These are phyloP conservation scores for Aspergillus sp. DNA, from an alignment of 2,329 filamentous ascomycete species.

Conservation along the genomic window DNA sequence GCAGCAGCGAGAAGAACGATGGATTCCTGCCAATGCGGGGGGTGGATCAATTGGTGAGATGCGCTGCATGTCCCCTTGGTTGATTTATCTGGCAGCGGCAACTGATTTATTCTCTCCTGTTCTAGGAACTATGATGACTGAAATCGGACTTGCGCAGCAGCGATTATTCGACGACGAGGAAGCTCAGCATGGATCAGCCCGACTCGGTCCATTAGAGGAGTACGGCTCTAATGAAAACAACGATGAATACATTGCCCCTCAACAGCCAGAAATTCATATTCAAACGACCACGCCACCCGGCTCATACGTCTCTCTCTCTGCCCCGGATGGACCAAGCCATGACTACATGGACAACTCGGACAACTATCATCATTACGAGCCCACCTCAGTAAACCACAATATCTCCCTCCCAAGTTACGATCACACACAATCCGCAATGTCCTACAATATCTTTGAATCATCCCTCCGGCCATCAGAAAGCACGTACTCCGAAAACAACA, in stretches of 20 bases:
- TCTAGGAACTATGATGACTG: slow-evolving; percentile 33
- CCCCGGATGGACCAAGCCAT: slow-evolving; percentile 12
- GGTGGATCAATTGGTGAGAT: slow-evolving; percentile 33
- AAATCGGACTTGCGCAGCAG: slow-evolving; percentile 35
- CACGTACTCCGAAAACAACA: slow-evolving; percentile 7
- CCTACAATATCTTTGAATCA: slow-evolving; percentile 27
- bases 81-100: not conserved
- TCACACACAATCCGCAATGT: slow-evolving; percentile 11
- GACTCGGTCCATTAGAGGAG: not conserved
- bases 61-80: not conserved
- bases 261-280: not conserved
- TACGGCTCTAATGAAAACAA: not conserved
- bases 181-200: slow-evolving; percentile 6
- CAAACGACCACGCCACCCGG: not conserved
- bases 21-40: slow-evolving; percentile 32
- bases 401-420: slow-evolving; percentile 6
- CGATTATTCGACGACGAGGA: slow-evolving; percentile 33
- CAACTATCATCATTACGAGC: not conserved
- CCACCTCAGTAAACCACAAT: not conserved
- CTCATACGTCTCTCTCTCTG: slow-evolving; percentile 5
- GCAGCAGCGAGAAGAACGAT: slow-evolving; percentile 34
- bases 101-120: not conserved
- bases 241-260: not conserved
- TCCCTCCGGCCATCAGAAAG: slow-evolving; percentile 13
- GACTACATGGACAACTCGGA: not conserved